These are phyloP conservation scores for Candida sanyaensis DNA, from an alignment of 1,139 yeast species.

Conservation along the genomic window DNA sequence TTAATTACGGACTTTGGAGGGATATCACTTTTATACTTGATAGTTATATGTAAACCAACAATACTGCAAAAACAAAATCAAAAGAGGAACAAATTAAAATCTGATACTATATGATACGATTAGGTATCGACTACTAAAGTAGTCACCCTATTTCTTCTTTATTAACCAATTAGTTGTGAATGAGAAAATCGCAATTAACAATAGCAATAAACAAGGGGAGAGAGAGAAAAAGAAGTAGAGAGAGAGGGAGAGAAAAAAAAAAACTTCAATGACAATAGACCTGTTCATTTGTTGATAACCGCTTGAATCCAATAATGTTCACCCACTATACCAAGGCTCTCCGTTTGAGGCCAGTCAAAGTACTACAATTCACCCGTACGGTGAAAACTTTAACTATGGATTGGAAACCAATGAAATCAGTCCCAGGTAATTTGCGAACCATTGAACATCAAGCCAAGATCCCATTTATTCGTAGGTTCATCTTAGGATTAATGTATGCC, in stretches of 20 bases:
- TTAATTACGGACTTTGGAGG: neutral
- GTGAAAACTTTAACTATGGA: constrained; percentile 75
- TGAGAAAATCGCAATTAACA: no score
- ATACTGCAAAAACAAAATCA: no score
- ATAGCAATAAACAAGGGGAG: neutral
- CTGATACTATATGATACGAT: no score
- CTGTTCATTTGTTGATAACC: neutral
- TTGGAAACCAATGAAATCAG: constrained; percentile 76
- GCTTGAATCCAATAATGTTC: neutral
- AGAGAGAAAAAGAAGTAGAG: neutral
- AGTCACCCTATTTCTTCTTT: no score
- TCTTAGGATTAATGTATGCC: constrained; percentile 63
- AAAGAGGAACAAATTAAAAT: no score
- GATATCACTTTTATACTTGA: no score
- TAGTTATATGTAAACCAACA: no score
- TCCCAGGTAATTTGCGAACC: constrained; percentile 45
- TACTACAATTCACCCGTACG: constrained; percentile 18
- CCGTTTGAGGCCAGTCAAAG: neutral
- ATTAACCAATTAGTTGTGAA: no score
- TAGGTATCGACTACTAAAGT: no score
- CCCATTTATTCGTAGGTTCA: constrained; percentile 47
- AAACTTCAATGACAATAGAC: neutral
- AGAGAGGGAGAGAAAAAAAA: neutral
- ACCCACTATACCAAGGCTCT: neutral
- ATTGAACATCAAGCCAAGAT: constrained; percentile 41